A percentile compares a stretch with the other conserved stretches of the same genome.
These are phyloP conservation scores for Cladobotryum mycophilum DNA, from an alignment of 2,329 filamentous ascomycete species.

Conservation along the genomic window DNA sequence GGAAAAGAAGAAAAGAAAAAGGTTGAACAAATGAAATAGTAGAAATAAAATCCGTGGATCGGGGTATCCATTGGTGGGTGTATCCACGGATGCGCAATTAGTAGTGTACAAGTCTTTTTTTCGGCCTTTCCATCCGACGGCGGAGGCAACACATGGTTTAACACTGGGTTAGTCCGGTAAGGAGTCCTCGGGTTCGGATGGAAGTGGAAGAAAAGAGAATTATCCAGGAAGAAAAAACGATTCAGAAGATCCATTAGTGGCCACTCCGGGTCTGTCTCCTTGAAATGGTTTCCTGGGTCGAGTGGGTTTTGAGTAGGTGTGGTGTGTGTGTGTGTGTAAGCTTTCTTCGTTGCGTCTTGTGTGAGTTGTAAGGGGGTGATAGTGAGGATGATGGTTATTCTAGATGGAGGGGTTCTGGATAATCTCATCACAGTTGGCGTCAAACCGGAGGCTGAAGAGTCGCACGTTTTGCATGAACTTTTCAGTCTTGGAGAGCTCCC, in stretches of 20 bases:
- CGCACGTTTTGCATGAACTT: conserved; percentile 85
- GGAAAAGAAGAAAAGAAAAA: conserved; percentile 7
- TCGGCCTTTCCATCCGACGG: conserved; percentile 10
- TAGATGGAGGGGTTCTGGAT: conserved; percentile 56
- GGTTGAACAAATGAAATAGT: conserved; percentile 1
- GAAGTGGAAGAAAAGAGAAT: conserved; percentile 4
- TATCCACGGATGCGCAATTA: conserved; percentile 10
- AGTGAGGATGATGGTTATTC: conserved; percentile 13
- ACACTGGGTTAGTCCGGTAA: conserved; percentile 7
- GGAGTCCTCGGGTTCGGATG: conserved; percentile 9
- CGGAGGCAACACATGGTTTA: conserved; percentile 3
- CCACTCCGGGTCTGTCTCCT: conserved; percentile 7
- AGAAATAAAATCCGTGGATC: conserved; percentile 2
- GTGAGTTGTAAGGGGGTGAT: too few relatives aligned
- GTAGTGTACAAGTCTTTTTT: conserved; percentile 12
- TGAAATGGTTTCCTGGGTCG: conserved; percentile 8
- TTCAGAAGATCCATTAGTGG: conserved; percentile 9
- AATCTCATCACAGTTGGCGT: conserved; percentile 92
- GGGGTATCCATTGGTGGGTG: conserved; percentile 12
- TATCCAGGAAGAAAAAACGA: background rate
- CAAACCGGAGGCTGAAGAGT: conserved; percentile 88
- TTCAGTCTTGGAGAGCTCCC: conserved; percentile 84
- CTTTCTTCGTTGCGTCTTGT: too few relatives aligned
- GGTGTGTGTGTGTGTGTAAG: too few relatives aligned
- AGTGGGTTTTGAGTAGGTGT: background rate